A percentile compares a stretch with the other conserved stretches of the same genome.
Conservation (phyloP, 2,329 filamentous ascomycete genomes). For the Diaporthe australafricana region DNA sequence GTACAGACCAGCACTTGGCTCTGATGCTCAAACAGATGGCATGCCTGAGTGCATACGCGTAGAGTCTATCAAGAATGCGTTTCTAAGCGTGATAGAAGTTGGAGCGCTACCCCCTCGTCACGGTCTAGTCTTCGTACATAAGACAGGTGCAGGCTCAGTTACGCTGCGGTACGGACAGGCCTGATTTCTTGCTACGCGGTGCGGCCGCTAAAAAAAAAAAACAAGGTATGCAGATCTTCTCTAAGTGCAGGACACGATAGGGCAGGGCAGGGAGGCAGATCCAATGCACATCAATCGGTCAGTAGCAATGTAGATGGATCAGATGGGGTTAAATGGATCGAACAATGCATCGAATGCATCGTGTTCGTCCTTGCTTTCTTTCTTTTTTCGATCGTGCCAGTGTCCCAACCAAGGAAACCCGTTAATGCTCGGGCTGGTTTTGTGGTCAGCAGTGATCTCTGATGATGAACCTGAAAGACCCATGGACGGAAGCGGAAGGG, state of each 20-base stretch:
- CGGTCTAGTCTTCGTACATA: neutral
- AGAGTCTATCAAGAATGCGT: neutral
- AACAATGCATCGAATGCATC: slow-evolving; percentile 20
- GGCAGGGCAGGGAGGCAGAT: slow-evolving; percentile 22
- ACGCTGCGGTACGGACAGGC: no score
- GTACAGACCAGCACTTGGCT: neutral
- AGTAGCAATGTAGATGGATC: slow-evolving; percentile 24
- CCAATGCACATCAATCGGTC: slow-evolving; percentile 25
- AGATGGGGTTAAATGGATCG: slow-evolving; percentile 6
- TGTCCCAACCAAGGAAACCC: slow-evolving; percentile 1
- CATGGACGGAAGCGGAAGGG: slow-evolving; percentile 13
- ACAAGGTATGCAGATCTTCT: slow-evolving; percentile 23
- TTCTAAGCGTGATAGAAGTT: neutral
- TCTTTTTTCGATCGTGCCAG: slow-evolving; percentile 3
- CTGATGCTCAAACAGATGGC: neutral
- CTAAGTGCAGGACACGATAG: neutral
- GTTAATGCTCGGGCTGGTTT: slow-evolving; percentile 17
- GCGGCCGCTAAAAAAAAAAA: slow-evolving; percentile 26
- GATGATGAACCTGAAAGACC: neutral
- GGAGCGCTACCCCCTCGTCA: neutral
- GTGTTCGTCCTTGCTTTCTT: slow-evolving; percentile 9
- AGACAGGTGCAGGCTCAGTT: neutral
- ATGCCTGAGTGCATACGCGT: neutral
- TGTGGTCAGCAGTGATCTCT: neutral
- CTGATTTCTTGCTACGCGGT: neutral